Percentiles rank a stretch among this genome's conserved stretches.
Conservation (phyloP, 768 basidiomycete species). For the Kockovaella imperatae region DNA sequence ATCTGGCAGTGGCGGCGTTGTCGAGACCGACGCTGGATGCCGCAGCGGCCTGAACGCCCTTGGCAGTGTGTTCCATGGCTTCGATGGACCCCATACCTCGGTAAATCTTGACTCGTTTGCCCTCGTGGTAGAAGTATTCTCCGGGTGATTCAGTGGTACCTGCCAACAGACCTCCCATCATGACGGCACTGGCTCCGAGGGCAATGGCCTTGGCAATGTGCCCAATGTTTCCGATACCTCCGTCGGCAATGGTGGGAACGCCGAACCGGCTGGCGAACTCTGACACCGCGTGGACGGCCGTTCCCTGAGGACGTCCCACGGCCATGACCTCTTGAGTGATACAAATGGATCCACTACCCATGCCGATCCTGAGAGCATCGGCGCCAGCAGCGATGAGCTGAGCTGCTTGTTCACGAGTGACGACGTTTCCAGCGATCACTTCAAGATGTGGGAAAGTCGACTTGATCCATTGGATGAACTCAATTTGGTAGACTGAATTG, state of each 20-base stretch:
- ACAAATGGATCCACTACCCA: constrained; percentile 98
- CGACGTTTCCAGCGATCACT: constrained; percentile 94
- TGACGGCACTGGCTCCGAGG: constrained; percentile 88
- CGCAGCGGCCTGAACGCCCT: constrained; percentile 28
- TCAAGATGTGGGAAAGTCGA: constrained; percentile 72
- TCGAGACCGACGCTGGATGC: constrained; percentile 47
- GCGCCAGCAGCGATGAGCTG: constrained; percentile 87
- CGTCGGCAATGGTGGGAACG: constrained; percentile 93
- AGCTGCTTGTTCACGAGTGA: constrained; percentile 95
- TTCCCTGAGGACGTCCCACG: constrained; percentile 93
- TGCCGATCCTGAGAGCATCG: constrained; percentile 89
- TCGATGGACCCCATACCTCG: constrained; percentile 93
- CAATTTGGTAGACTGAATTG: constrained; percentile 85
- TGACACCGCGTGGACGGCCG: constrained; percentile 92
- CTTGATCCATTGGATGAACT: constrained; percentile 94
- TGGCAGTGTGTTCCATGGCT: constrained; percentile 49
- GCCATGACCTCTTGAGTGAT: constrained; percentile 99
- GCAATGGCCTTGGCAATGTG: constrained; percentile 95
- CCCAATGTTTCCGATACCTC: constrained; percentile 88
- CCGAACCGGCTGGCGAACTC: constrained; percentile 85
- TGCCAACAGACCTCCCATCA: constrained; percentile 96
- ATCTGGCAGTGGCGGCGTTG: constrained; percentile 92
- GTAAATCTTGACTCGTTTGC: constrained; percentile 97
- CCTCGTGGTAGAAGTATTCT: constrained; percentile 98
- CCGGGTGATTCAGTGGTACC: constrained; percentile 96